Conservation (phyloP, 257 asterid genomes). For the Nicotiana tabacum region DNA sequence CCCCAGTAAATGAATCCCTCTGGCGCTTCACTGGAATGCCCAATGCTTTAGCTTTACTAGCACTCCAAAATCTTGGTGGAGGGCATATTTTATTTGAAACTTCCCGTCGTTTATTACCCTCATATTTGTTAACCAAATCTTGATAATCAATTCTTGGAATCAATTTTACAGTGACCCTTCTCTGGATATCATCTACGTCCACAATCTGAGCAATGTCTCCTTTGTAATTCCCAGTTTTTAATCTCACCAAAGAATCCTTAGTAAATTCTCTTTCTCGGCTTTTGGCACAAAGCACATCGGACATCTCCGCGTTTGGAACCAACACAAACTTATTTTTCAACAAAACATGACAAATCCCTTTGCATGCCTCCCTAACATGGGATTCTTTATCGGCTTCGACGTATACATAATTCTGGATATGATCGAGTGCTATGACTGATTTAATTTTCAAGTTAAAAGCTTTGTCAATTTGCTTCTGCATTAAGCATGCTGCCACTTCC, state of each 20-base stretch:
- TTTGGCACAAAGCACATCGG: conserved; percentile 63
- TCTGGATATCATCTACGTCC: conserved; percentile 79
- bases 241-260: conserved; percentile 84
- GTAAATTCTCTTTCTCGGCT: conserved; percentile 72
- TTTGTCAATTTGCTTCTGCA: conserved; percentile 8
- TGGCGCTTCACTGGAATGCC: conserved; percentile 52
- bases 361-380: conserved; percentile 22
- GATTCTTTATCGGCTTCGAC: conserved; percentile 18
- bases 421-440: conserved; percentile 2
- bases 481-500: conserved; percentile 9
- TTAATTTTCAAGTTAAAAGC: neutral
- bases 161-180: conserved; percentile 69
- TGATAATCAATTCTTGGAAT: conserved; percentile 86
- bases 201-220: conserved; percentile 93
- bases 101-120: conserved; percentile 62
- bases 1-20: conserved; percentile 66
- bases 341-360: conserved; percentile 75
- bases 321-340: conserved; percentile 56
- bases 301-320: conserved; percentile 73
- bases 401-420: conserved; percentile 9
- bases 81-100: conserved; percentile 61
- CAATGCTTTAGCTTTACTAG: conserved; percentile 76
- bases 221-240: conserved; percentile 78
- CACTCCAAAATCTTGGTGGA: conserved; percentile 72
- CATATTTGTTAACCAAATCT: conserved; percentile 69